Conservation (phyloP, 2,329 filamentous ascomycete species). For the Pyrenophora seminiperda region DNA sequence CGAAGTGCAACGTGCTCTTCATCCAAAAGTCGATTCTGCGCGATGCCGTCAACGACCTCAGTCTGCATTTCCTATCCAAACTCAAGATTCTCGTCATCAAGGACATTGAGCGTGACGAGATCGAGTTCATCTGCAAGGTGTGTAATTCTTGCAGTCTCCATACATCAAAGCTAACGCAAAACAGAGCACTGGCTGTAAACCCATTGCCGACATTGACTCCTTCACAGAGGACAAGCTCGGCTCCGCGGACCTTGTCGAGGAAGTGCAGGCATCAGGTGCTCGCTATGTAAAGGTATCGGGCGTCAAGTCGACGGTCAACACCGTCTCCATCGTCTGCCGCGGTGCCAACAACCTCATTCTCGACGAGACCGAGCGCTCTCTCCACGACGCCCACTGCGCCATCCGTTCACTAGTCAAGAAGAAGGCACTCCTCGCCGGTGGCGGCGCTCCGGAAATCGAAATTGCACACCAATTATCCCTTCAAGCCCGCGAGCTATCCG, state of each 20-base stretch:
- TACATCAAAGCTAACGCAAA: conserved; percentile 5
- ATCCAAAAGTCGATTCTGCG: conserved; percentile 99
- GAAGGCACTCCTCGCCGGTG: conserved; percentile 96
- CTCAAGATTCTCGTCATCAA: conserved; percentile 95
- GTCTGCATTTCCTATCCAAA: conserved; percentile 95
- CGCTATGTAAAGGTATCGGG: conserved; percentile 95
- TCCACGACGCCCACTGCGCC: conserved; percentile 97
- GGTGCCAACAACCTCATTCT: conserved; percentile 94
- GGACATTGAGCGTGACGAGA: conserved; percentile 97
- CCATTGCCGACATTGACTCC: conserved; percentile 96
- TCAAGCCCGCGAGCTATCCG: conserved; percentile 79
- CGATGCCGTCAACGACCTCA: conserved; percentile 96
- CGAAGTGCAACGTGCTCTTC: conserved; percentile 97
- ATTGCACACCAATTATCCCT: conserved; percentile 85
- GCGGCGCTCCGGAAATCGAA: conserved; percentile 95
- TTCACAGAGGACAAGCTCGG: conserved; percentile 99
- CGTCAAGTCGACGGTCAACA: conserved; percentile 81
- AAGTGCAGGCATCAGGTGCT: conserved; percentile 83
- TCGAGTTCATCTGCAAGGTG: conserved; percentile 95
- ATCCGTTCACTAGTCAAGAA: conserved; percentile 98
- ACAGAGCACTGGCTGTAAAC: conserved; percentile 93
- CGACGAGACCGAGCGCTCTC: conserved; percentile 93
- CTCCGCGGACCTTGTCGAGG: conserved; percentile 89
- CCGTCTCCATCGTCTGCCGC: conserved; percentile 90
- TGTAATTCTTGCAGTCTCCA: conserved; percentile 21